A percentile compares a stretch with the other conserved stretches of the same genome.
These are phyloP conservation scores for Gossypium longicalyx DNA, from an alignment of 345 rosid species.

Conservation along the genomic window DNA sequence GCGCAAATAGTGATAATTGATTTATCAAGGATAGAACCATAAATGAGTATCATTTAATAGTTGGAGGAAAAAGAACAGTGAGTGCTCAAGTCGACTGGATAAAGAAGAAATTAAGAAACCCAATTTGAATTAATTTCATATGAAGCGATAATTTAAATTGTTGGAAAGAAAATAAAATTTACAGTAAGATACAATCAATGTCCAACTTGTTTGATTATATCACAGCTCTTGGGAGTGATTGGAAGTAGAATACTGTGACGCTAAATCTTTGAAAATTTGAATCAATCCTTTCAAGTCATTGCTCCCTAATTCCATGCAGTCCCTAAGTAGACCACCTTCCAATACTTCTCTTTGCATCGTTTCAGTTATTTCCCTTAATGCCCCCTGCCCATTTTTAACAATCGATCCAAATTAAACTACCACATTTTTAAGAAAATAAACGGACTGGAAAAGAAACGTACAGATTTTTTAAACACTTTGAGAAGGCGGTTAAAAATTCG, in stretches of 20 bases:
- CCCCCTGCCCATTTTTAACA: conserved; percentile 41
- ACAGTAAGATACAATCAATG: background rate
- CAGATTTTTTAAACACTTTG: conserved; percentile 50
- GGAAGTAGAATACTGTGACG: conserved; percentile 33
- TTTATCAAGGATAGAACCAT: background rate
- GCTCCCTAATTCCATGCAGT: conserved; percentile 66
- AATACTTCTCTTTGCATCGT: conserved; percentile 50
- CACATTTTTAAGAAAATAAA: background rate
- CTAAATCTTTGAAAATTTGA: conserved; percentile 47
- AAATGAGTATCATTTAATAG: background rate
- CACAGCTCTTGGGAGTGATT: conserved; percentile 33
- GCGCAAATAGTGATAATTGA: background rate
- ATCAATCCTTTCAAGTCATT: conserved; percentile 63
- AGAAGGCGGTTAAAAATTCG: conserved; percentile 45
- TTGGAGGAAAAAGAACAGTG: background rate
- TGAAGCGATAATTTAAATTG: background rate
- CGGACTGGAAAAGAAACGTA: conserved; percentile 18
- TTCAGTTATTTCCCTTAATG: conserved; percentile 58
- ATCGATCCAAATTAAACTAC: background rate
- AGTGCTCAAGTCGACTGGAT: background rate
- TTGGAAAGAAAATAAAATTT: background rate
- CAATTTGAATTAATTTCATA: background rate
- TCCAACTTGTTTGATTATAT: background rate
- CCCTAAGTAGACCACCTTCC: conserved; percentile 64
- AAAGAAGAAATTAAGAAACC: background rate